Evolutionary conservation across 768 basidiomycete species (phyloP), one percentile per base, ranked within the genome.

Genomic region (Lactarius hengduanensis): DNA sequence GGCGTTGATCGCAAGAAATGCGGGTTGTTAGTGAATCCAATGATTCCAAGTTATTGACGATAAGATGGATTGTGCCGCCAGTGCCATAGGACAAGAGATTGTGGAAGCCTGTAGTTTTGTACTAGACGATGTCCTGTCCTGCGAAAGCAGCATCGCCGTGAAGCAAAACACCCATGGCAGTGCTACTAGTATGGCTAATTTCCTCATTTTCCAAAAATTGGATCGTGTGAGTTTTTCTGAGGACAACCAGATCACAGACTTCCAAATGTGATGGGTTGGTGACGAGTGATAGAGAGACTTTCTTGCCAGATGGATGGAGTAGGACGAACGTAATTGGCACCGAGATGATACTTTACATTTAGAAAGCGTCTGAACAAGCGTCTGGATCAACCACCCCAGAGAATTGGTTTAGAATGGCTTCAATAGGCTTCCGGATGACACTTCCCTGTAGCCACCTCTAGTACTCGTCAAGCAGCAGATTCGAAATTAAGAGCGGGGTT

Each of bases 181-280:
- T 26, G 26, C 26, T 26, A 26, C 26, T 26, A 0, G 90, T 84
- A 76, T 92, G 92, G 22, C 83, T 79, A 26, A 79, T 80, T 75
- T 96, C 91, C 70, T 98, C 95, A 57, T 85, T 82, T 75, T 98
- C 96, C 63, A 97, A 87, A 76, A 96, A 92, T 76, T 99, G 97
- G 66, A 99, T 90, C 28, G 89, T 96, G 58, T 92, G 87, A n/a
- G 96, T 98, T 81, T 98, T 98, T 28, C 97, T 97, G 50, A 99
- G 88, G n/a, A 99, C 97, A 72, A 99, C 91, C 6, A 95, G 95
- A 75, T 98, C 95, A 74, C 89, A 94, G 20, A 96, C 96, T 78
- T 99, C 97, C 59, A 99, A 80, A 78, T 99, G 97, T 10, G 96
- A 98, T 1, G 97, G 97, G 77, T 98, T 99, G 74, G 97, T 97